These are phyloP conservation scores for Phyllosticta paracitricarpa DNA, from an alignment of 2,329 filamentous ascomycete species.

Conservation along the genomic window DNA sequence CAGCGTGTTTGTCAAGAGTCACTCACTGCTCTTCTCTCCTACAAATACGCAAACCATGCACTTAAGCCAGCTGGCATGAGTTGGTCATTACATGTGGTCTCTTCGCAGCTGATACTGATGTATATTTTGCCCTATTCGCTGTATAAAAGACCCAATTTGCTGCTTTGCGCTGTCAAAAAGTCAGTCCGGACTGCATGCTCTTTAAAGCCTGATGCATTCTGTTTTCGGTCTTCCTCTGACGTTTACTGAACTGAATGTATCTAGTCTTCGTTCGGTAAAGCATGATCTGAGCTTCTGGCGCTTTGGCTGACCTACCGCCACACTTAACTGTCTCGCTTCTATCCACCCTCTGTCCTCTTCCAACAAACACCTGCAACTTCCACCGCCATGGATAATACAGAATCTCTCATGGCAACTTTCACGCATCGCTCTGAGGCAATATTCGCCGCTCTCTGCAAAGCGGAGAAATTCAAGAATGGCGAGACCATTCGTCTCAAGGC, in stretches of 20 bases:
- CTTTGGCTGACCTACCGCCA: no score
- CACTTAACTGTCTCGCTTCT: neutral
- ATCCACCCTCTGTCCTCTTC: no score
- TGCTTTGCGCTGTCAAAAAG: no score
- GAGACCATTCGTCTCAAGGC: neutral
- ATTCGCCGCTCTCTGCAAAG: neutral
- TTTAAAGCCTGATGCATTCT: neutral
- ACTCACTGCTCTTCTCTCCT: neutral
- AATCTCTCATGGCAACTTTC: neutral
- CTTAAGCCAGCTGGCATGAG: no score
- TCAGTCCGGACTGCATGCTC: no score
- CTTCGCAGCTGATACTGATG: no score
- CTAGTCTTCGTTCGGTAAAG: no score
- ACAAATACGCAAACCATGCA: neutral
- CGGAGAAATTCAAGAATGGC: neutral
- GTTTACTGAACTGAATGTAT: neutral
- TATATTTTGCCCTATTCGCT: no score
- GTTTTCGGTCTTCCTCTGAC: neutral
- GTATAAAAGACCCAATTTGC: no score
- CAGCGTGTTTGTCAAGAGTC: neutral
- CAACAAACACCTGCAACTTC: no score
- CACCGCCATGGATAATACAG: neutral
- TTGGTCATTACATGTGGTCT: no score
- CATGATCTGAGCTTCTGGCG: neutral
- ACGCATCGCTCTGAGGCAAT: neutral